These are phyloP conservation scores for Tricharina praecox DNA, from an alignment of 495 filamentous ascomycete genomes.

Conservation along the genomic window DNA sequence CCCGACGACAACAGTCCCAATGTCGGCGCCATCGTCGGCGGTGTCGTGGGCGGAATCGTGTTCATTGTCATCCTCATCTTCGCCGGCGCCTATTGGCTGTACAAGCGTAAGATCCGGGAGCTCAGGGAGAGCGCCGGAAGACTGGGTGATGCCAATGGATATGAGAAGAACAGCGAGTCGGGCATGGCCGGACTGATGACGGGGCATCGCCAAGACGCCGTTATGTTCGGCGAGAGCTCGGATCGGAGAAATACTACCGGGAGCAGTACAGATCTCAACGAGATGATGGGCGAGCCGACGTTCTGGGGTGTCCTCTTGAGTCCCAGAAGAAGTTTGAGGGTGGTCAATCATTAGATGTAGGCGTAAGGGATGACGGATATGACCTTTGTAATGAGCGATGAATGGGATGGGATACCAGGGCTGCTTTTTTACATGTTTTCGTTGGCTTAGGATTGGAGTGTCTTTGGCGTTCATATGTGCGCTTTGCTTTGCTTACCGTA, in stretches of 20 bases:
- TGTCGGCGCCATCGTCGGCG: constrained; percentile 45
- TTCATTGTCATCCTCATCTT: constrained; percentile 43
- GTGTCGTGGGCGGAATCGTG: constrained; percentile 43
- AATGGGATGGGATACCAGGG: too few relatives aligned
- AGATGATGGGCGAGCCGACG: constrained; percentile 42
- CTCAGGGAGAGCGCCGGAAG: constrained; percentile 58
- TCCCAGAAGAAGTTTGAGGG: constrained; percentile 52
- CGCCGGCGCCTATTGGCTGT: constrained; percentile 17
- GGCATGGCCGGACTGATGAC: constrained; percentile 17
- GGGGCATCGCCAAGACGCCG: constrained; percentile 18
- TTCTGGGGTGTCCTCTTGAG: constrained; percentile 58
- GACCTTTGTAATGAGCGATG: too few relatives aligned
- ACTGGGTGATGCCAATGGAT: constrained; percentile 42
- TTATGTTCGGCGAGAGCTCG: constrained; percentile 9
- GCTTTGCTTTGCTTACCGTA: too few relatives aligned
- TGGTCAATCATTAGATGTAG: constrained; percentile 49
- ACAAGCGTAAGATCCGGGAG: constrained; percentile 28
- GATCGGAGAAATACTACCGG: constrained; percentile 11
- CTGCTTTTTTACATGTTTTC: too few relatives aligned
- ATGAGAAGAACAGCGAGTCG: constrained; percentile 42
- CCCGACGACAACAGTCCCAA: constrained; percentile 28
- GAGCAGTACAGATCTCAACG: constrained; percentile 39
- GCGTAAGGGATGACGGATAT: too few relatives aligned
- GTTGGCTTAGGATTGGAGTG: too few relatives aligned
- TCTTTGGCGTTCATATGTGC: too few relatives aligned